These are phyloP conservation scores for Acorus calamus DNA, from an alignment of 106 monocot species.

Conservation along the genomic window DNA sequence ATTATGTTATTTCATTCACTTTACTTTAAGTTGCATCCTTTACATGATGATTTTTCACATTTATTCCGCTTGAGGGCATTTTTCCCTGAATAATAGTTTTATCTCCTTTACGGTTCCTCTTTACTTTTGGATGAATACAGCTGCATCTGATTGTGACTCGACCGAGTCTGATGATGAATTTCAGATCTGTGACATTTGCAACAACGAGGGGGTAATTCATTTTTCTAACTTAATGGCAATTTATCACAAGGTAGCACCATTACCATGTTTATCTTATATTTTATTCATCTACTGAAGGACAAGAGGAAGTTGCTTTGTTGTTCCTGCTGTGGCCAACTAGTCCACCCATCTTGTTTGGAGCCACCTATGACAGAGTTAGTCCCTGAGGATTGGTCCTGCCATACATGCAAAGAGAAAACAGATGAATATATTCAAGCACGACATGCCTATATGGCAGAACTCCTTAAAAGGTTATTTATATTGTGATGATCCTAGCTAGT, in stretches of 20 bases:
- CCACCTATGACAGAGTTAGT: slow-evolving; percentile 62
- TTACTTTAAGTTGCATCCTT: no score
- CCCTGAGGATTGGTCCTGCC: slow-evolving; percentile 72
- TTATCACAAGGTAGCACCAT: neutral
- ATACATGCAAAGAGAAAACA: slow-evolving; percentile 80
- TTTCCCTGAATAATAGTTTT: no score
- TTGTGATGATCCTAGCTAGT: neutral
- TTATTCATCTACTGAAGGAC: slow-evolving; percentile 35
- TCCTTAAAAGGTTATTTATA: slow-evolving; percentile 49
- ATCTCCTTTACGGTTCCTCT: no score
- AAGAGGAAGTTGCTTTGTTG: slow-evolving; percentile 74
- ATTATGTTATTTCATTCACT: no score
- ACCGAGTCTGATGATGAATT: slow-evolving; percentile 94
- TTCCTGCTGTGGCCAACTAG: slow-evolving; percentile 78
- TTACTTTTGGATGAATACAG: slow-evolving; percentile 30
- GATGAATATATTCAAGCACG: slow-evolving; percentile 71
- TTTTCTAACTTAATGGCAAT: neutral
- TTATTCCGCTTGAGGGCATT: no score
- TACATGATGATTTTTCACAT: no score
- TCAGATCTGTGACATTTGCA: slow-evolving; percentile 91
- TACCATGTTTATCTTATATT: slow-evolving; percentile 8
- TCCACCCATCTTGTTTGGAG: slow-evolving; percentile 74
- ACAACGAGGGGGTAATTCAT: slow-evolving; percentile 64
- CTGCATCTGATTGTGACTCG: slow-evolving; percentile 70
- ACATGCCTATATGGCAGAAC: slow-evolving; percentile 73